Percentiles rank a stretch among this genome's conserved stretches.
These are phyloP conservation scores for Xylaria sp. DNA, from an alignment of 2,329 filamentous ascomycete genomes.

Conservation along the genomic window DNA sequence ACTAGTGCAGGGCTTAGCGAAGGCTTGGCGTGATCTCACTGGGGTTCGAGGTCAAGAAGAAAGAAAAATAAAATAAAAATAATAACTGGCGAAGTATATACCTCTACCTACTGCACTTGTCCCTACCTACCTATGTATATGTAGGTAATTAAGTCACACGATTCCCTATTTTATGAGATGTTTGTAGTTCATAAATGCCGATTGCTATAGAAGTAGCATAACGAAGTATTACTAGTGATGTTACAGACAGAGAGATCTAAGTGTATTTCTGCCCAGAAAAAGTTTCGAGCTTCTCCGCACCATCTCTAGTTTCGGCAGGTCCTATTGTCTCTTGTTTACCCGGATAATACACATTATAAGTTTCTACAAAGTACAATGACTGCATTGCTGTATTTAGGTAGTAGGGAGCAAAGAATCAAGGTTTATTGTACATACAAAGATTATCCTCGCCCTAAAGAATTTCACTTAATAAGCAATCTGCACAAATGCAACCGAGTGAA, in stretches of 20 bases:
- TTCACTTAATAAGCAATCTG: too few species aligned
- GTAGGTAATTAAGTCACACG: background rate
- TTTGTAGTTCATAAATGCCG: too few species aligned
- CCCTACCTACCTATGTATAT: background rate
- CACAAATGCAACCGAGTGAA: too few species aligned
- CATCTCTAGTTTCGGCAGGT: background rate
- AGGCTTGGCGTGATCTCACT: background rate
- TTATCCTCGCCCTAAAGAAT: too few species aligned
- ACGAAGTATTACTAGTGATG: background rate
- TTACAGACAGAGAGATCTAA: background rate
- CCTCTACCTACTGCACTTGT: background rate
- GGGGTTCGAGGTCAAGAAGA: background rate
- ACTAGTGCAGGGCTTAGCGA: slow-evolving; percentile 30
- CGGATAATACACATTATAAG: background rate
- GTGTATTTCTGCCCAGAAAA: background rate
- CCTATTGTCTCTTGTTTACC: background rate
- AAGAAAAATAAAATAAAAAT: background rate
- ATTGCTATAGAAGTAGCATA: background rate
- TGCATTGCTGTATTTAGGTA: background rate
- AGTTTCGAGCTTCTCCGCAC: background rate
- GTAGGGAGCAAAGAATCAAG: background rate
- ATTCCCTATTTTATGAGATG: too few species aligned
- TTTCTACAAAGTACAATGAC: background rate
- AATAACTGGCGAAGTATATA: background rate
- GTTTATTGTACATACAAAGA: background rate